Evolutionary conservation across 208 protist species (phyloP).

Genomic region (Trypanosomatidae sp.): DNA sequence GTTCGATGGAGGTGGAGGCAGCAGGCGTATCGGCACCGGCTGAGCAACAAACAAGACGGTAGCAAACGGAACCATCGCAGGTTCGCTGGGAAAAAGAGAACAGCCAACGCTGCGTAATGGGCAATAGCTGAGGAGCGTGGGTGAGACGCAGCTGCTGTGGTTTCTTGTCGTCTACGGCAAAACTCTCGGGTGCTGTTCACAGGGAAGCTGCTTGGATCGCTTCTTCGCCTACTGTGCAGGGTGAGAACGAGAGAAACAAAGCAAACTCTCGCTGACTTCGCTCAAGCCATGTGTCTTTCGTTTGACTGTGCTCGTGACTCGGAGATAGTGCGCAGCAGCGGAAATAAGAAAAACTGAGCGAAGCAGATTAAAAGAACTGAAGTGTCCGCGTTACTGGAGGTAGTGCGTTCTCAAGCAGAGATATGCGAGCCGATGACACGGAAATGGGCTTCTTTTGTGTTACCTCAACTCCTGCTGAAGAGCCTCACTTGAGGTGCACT

Average conservation of each 20-base stretch:
- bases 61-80: neutral
- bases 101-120: neutral
- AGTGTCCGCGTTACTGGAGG: neutral
- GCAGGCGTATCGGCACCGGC: neutral
- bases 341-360: neutral
- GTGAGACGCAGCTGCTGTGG: neutral
- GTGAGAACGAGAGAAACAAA: neutral
- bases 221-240: neutral
- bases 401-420: neutral
- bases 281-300: neutral
- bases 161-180: neutral
- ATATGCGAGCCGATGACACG: neutral
- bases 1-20: constrained; percentile 38
- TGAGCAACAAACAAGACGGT: neutral
- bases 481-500: neutral
- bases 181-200: neutral
- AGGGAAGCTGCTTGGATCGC: neutral
- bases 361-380: neutral
- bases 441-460: neutral
- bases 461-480: neutral
- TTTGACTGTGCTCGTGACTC: neutral
- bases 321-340: neutral
- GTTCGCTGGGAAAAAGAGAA: constrained; percentile 17
- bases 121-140: neutral
- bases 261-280: neutral